Conservation (phyloP, 1,284 basidiomycete genomes). For the Somion occarium region DNA sequence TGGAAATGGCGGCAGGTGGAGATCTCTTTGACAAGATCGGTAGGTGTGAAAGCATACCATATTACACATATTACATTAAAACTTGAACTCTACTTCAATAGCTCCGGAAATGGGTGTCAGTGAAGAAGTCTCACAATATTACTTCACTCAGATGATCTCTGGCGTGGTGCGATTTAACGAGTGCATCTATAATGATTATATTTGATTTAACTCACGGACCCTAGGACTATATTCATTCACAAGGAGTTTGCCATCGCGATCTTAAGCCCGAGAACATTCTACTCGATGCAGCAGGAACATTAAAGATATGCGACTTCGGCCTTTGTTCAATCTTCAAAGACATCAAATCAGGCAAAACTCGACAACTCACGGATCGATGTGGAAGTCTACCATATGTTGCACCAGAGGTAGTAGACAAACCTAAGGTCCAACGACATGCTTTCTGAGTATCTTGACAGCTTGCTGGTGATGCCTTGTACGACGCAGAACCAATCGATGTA, state of each 20-base stretch:
- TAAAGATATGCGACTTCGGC: conserved; percentile 97
- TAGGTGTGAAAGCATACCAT: no score
- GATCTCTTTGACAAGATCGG: conserved; percentile 99
- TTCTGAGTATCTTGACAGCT: conserved; percentile 34
- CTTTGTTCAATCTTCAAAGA: conserved; percentile 89
- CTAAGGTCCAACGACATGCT: background rate
- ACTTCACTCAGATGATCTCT: conserved; percentile 85
- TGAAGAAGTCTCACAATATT: conserved; percentile 87
- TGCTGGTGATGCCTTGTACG: conserved; percentile 57
- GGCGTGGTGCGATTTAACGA: conserved; percentile 66
- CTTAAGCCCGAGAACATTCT: conserved; percentile 96
- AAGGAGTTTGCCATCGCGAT: conserved; percentile 94
- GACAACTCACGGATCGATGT: conserved; percentile 74
- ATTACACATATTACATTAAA: background rate
- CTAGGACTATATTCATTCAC: conserved; percentile 79
- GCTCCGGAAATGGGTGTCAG: conserved; percentile 86
- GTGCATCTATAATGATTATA: no score
- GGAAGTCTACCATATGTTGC: conserved; percentile 96
- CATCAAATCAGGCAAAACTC: conserved; percentile 77
- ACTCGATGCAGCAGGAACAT: conserved; percentile 70
- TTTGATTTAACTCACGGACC: conserved; percentile 14
- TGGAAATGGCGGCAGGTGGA: conserved; percentile 91
- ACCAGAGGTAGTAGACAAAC: conserved; percentile 76
- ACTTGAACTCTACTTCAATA: conserved; percentile 29
- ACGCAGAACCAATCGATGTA: conserved; percentile 90